Percentiles rank a stretch among this genome's conserved stretches.
phyloP scores from a whole-genome alignment of 2,329 filamentous ascomycete species.

The Blastomyces percursus region DNA sequence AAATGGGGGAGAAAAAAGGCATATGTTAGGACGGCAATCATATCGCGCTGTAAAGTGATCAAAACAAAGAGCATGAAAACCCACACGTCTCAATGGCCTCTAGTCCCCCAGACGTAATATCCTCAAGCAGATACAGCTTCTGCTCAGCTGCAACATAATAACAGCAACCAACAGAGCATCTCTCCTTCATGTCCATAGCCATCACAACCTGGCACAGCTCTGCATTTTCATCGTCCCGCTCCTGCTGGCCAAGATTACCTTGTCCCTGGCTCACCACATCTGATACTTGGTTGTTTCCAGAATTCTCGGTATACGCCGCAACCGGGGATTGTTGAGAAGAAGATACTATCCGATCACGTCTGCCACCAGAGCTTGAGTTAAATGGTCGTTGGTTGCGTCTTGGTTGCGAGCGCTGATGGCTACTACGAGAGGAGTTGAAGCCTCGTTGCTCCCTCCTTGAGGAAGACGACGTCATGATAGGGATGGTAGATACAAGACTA shows the following conservation, averaged over 20 bases:
- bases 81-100: conserved; percentile 52
- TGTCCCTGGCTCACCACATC: too few relatives aligned
- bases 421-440: neutral
- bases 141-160: conserved; percentile 66
- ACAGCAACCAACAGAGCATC: conserved; percentile 65
- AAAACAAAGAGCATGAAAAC: conserved; percentile 15
- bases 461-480: neutral
- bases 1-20: conserved; percentile 4
- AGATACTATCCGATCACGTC: neutral
- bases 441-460: neutral
- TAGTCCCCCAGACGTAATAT: conserved; percentile 57
- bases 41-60: conserved; percentile 14
- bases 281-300: neutral
- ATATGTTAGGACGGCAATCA: conserved; percentile 19
- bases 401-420: neutral
- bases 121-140: conserved; percentile 64
- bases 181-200: conserved; percentile 64
- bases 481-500: neutral
- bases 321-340: neutral
- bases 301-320: neutral
- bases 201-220: conserved; percentile 63
- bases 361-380: neutral
- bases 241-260: neutral
- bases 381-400: neutral
- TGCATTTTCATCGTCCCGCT: conserved; percentile 16